phyloP scores from a whole-genome alignment of 495 filamentous ascomycete species.

The Aspergillus avenaceus region DNA sequence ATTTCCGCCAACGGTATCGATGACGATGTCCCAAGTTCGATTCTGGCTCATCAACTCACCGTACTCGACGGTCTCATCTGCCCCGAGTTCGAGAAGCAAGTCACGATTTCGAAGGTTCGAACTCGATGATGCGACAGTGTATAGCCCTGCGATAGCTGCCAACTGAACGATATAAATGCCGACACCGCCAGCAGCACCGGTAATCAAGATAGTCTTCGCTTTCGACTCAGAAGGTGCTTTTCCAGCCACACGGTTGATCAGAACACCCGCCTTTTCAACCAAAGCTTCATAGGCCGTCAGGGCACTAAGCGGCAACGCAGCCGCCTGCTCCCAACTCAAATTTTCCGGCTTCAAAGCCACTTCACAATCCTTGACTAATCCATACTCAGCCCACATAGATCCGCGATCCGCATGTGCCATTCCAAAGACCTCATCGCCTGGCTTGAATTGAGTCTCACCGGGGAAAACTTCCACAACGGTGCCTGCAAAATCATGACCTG shows the following conservation, averaged over 20 bases:
- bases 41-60: constrained; percentile 1
- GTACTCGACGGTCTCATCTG: constrained; percentile 29
- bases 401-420: constrained; percentile 22
- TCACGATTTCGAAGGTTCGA: constrained; percentile 24
- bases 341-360: constrained; percentile 22
- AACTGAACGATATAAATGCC: constrained; percentile 34
- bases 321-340: constrained; percentile 19
- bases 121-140: constrained; percentile 25
- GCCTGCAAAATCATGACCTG: constrained; percentile 46
- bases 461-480: constrained; percentile 24
- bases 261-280: constrained; percentile 23
- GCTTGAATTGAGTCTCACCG: constrained; percentile 11
- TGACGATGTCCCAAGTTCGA: constrained; percentile 25
- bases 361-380: constrained; percentile 19
- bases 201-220: constrained; percentile 21
- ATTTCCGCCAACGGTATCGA: constrained; percentile 32
- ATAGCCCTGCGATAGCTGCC: constrained; percentile 15
- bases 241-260: background rate
- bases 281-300: constrained; percentile 33
- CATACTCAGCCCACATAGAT: constrained; percentile 29
- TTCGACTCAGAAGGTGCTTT: background rate
- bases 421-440: constrained; percentile 33
- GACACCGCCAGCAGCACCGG: constrained; percentile 31
- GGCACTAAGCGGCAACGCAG: constrained; percentile 30
- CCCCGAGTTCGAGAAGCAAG: constrained; percentile 26